phyloP scores from a whole-genome alignment of 441 rosid genomes.

The Adansonia madagascariensis region DNA sequence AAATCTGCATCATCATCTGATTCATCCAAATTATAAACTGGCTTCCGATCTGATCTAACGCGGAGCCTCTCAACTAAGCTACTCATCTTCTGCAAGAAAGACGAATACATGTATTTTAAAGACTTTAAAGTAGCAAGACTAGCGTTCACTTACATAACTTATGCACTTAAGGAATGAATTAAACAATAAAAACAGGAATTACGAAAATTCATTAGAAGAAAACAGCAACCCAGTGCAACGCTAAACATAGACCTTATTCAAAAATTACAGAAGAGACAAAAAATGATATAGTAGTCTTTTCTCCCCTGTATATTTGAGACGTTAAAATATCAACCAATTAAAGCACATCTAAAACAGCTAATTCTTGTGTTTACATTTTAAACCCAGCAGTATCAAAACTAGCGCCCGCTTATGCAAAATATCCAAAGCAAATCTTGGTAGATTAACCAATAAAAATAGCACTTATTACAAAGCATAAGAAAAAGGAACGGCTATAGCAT shows the following conservation, averaged over 20 bases:
- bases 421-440: neutral
- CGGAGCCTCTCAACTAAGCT: conserved; percentile 98
- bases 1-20: conserved; percentile 91
- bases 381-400: conserved; percentile 16
- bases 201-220: neutral
- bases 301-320: neutral
- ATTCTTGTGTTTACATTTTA: neutral
- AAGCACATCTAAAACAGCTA: neutral
- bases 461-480: neutral
- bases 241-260: conserved; percentile 12
- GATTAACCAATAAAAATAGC: conserved; percentile 8
- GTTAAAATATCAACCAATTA: neutral
- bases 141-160: neutral
- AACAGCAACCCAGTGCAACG: conserved; percentile 5
- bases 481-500: conserved; percentile 4
- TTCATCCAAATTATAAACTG: conserved; percentile 82
- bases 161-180: neutral
- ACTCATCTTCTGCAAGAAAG: conserved; percentile 76
- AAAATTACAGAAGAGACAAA: conserved; percentile 12
- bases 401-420: neutral
- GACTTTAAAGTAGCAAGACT: neutral
- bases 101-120: conserved; percentile 4
- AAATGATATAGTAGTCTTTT: neutral
- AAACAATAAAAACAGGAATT: conserved; percentile 17
- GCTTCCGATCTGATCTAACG: conserved; percentile 83